Percentiles rank a stretch among this genome's conserved stretches.
These are phyloP conservation scores for Mycena epipterygia DNA, from an alignment of 768 basidiomycete genomes.

Conservation along the genomic window DNA sequence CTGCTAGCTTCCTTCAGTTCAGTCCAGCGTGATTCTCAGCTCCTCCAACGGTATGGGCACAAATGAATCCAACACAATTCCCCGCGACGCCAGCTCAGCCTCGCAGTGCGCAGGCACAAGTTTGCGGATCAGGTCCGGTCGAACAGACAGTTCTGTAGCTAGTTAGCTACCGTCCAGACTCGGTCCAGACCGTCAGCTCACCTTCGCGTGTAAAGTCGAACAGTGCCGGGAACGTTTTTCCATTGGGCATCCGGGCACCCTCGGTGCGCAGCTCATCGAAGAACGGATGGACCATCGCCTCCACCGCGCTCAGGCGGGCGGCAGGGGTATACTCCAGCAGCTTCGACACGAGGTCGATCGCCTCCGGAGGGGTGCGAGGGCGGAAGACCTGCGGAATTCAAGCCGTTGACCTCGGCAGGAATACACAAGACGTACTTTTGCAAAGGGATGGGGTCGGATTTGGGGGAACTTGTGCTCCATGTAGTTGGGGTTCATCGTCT, in stretches of 20 bases:
- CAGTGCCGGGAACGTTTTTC: conserved; percentile 93
- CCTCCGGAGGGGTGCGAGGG: conserved; percentile 95
- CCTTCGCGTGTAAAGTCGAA: conserved; percentile 98
- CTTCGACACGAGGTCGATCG: conserved; percentile 95
- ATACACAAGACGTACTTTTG: conserved; percentile 73
- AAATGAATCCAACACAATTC: conserved; percentile 91
- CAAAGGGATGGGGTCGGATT: conserved; percentile 99
- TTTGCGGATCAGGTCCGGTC: conserved; percentile 93
- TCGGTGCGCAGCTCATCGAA: conserved; percentile 96
- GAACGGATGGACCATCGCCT: conserved; percentile 95
- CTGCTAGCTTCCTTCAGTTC: conserved; percentile 48
- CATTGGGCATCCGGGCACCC: conserved; percentile 95
- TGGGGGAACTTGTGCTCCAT: conserved; percentile 99
- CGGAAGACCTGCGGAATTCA: conserved; percentile 86
- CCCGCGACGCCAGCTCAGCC: conserved; percentile 87
- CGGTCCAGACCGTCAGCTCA: conserved; percentile 52
- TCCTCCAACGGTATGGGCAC: conserved; percentile 98
- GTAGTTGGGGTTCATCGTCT: conserved; percentile 99
- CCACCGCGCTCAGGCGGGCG: conserved; percentile 88
- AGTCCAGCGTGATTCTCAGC: conserved; percentile 94
- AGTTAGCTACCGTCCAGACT: neutral
- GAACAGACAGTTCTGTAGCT: conserved; percentile 89
- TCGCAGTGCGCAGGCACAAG: conserved; percentile 94
- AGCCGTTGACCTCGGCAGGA: conserved; percentile 19
- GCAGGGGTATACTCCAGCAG: conserved; percentile 98